Evolutionary conservation across 257 asterid genomes (phyloP), one percentile per base, ranked within the genome.

Genomic region (Salvia miltiorrhiza): DNA sequence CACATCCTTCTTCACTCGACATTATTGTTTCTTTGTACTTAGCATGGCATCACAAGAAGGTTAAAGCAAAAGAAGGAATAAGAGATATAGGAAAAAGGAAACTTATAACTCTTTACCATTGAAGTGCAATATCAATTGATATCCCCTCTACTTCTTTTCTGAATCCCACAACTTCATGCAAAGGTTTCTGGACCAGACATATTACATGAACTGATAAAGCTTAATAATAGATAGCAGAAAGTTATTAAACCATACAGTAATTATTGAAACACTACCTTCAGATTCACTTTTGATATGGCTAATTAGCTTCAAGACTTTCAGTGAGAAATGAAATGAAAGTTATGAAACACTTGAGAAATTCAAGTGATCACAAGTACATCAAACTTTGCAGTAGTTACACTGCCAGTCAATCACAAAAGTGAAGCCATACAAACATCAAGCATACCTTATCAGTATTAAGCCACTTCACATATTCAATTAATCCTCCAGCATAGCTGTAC

Each of bases 401-500:
- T 2, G 14, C 50, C 66, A 21, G 24, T 13, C 44, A n/a, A 68
- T 28, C 21, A 40, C 50, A 71, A 59, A 59, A 14, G n/a, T 8
- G 19, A 47, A 69, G 63, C 11, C 48, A 37, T 40, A 49, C 23
- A 65, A 69, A 56, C 40, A 56, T 57, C 67, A 63, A 73, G 56
- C 82, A 67, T 74, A 93, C 99, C 96, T 94, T 94, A 73, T 91
- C 99, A 39, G 88, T 80, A 76, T 91, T 94, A 66, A 94, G 89
- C 96, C 96, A 91, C 75, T 84, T 86, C 52, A 94, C 97, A 67
- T 94, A 94, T 82, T 94, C 99, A 33, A 64, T 76, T 69, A 94
- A 81, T 63, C 99, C 99, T 73, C 99, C 99, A 72, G 97, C 97
- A 83, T 87, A 94, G 76, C 69, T 78, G 74, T 87, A 94, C 86